These are phyloP conservation scores for Arachis monticola DNA, from an alignment of 331 rosid genomes.

Conservation along the genomic window DNA sequence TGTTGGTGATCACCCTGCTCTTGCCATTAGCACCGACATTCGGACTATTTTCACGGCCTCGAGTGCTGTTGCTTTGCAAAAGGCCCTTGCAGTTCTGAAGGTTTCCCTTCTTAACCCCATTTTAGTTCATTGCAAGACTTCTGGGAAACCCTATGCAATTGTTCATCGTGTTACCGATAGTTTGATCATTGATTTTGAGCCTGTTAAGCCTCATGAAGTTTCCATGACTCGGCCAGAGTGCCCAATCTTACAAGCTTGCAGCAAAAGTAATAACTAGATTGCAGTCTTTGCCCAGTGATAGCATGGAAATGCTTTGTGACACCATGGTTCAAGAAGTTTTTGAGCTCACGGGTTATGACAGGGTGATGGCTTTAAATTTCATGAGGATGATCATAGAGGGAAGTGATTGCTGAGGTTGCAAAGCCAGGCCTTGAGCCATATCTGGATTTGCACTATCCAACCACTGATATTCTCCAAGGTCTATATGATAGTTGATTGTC, in stretches of 20 bases:
- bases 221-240: conserved; percentile 87
- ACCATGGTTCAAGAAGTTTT: conserved; percentile 86
- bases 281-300: conserved; percentile 80
- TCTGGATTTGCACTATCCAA: conserved; percentile 85
- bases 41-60: conserved; percentile 71
- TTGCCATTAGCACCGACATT: conserved; percentile 75
- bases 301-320: conserved; percentile 79
- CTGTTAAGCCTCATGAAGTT: conserved; percentile 76
- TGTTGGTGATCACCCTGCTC: conserved; percentile 78
- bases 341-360: conserved; percentile 89
- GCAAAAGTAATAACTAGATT: conserved; percentile 77
- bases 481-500: conserved; percentile 85
- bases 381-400: conserved; percentile 92
- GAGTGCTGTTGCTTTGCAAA: conserved; percentile 74
- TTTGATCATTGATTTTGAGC: conserved; percentile 81
- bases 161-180: conserved; percentile 75
- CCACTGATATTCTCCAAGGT: conserved; percentile 87
- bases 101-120: conserved; percentile 85
- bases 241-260: conserved; percentile 85
- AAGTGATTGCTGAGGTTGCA: conserved; percentile 72
- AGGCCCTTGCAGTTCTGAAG: conserved; percentile 78
- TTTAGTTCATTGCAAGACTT: conserved; percentile 82
- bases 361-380: conserved; percentile 93
- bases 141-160: conserved; percentile 89
- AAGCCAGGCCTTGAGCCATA: conserved; percentile 78